Conservation (phyloP, 2,329 filamentous ascomycete genomes). For the Byssothecium circinans region DNA sequence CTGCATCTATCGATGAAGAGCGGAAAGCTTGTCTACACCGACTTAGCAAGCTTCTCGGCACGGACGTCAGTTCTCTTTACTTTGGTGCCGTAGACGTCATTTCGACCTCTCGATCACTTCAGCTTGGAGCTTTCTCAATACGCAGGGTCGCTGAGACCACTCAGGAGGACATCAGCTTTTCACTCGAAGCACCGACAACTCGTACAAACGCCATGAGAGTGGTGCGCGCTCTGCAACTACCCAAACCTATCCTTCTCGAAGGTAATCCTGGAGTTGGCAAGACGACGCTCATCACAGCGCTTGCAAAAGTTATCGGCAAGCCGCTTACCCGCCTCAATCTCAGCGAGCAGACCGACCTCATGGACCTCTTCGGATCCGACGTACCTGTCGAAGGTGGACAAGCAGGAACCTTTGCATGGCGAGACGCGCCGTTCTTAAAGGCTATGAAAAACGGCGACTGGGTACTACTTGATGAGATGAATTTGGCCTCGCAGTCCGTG, state of each 20-base stretch:
- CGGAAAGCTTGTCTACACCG: constrained; percentile 72
- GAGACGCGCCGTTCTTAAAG: constrained; percentile 90
- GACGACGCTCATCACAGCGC: constrained; percentile 85
- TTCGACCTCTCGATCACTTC: constrained; percentile 58
- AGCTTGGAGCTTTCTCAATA: constrained; percentile 75
- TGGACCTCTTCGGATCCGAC: constrained; percentile 96
- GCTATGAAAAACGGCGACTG: constrained; percentile 97
- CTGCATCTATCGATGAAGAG: constrained; percentile 70
- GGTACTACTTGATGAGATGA: constrained; percentile 99
- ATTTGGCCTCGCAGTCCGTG: constrained; percentile 93
- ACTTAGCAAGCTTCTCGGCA: constrained; percentile 66
- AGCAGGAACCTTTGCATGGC: constrained; percentile 90
- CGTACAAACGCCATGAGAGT: constrained; percentile 88
- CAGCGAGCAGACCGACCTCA: constrained; percentile 95
- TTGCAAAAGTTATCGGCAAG: constrained; percentile 77
- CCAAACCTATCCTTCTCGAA: constrained; percentile 90
- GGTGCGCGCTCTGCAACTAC: constrained; percentile 81
- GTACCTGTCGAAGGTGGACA: constrained; percentile 91
- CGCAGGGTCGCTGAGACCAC: constrained; percentile 53
- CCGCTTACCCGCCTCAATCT: constrained; percentile 92
- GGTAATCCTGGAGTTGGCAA: constrained; percentile 98
- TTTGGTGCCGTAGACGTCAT: constrained; percentile 61
- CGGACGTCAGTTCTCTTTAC: constrained; percentile 68
- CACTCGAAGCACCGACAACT: constrained; percentile 87
- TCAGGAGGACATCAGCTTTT: constrained; percentile 63